Evolutionary conservation across 1,284 basidiomycete species (phyloP).

Genomic region (Cryptococcus sp.): DNA sequence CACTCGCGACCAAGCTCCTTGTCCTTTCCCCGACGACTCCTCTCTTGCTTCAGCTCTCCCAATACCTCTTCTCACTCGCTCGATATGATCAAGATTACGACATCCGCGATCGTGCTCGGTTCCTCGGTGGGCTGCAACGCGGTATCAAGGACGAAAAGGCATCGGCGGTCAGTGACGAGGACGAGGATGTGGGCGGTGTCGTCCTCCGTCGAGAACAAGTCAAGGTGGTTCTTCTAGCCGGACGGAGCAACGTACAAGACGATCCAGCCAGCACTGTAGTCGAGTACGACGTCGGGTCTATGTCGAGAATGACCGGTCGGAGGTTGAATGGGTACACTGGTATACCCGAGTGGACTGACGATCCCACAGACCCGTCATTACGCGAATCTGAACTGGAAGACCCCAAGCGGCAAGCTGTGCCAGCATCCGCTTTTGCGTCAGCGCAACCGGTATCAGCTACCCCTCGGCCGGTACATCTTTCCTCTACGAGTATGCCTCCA

Average conservation of each 20-base stretch:
- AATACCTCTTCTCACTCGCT: slow-evolving; percentile 76
- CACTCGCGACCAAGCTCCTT: slow-evolving; percentile 75
- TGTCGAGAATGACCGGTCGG: slow-evolving; percentile 36
- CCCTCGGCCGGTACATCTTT: slow-evolving; percentile 12
- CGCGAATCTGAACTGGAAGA: slow-evolving; percentile 41
- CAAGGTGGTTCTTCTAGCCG: slow-evolving; percentile 68
- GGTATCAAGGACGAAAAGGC: slow-evolving; percentile 46
- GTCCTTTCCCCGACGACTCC: slow-evolving; percentile 61
- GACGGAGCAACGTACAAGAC: slow-evolving; percentile 50
- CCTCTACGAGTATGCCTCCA: slow-evolving; percentile 5
- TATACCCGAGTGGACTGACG: slow-evolving; percentile 49
- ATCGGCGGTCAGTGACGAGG: slow-evolving; percentile 28
- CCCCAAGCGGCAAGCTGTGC: background rate
- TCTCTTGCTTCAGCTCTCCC: slow-evolving; percentile 53
- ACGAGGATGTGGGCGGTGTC: slow-evolving; percentile 61
- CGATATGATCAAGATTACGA: slow-evolving; percentile 83
- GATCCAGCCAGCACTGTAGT: background rate
- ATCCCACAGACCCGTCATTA: slow-evolving; percentile 49
- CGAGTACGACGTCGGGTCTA: slow-evolving; percentile 35
- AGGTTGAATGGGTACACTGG: slow-evolving; percentile 35
- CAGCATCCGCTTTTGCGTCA: slow-evolving; percentile 8
- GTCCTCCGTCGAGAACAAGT: slow-evolving; percentile 76
- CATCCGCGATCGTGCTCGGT: slow-evolving; percentile 78
- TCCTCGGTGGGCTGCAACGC: slow-evolving; percentile 66
- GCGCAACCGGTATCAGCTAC: slow-evolving; percentile 4